A percentile compares a stretch with the other conserved stretches of the same genome.
These are phyloP conservation scores for Rostrohypoxylon terebratum DNA, from an alignment of 495 filamentous ascomycete genomes.

Conservation along the genomic window DNA sequence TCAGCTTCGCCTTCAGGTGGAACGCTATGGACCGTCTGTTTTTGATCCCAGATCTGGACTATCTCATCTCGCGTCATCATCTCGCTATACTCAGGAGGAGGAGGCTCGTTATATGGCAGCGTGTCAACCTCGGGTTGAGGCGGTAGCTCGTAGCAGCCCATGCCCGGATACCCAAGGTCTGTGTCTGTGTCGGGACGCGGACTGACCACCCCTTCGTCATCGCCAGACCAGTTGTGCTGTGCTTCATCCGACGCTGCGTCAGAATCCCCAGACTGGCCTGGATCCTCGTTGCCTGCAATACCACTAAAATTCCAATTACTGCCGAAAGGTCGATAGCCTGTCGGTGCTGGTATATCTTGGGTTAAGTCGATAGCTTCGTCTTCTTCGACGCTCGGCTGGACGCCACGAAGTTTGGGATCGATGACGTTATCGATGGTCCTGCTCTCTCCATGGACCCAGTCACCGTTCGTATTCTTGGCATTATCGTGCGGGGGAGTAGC, in stretches of 20 bases:
- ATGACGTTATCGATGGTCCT: conserved; percentile 20
- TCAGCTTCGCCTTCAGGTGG: conserved; percentile 48
- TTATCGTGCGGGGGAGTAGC: conserved; percentile 75
- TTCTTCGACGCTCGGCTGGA: conserved; percentile 46
- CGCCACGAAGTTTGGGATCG: conserved; percentile 22
- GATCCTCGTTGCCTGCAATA: conserved; percentile 10
- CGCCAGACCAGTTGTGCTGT: conserved; percentile 52
- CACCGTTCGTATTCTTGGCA: neutral
- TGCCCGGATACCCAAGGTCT: conserved; percentile 43
- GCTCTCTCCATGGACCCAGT: neutral
- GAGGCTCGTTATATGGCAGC: conserved; percentile 33
- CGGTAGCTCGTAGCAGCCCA: conserved; percentile 40
- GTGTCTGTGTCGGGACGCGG: conserved; percentile 39
- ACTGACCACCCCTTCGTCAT: conserved; percentile 48
- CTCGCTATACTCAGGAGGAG: conserved; percentile 29
- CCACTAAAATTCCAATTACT: conserved; percentile 56
- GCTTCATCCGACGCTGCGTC: conserved; percentile 53
- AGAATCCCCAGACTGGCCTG: conserved; percentile 42
- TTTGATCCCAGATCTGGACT: conserved; percentile 49
- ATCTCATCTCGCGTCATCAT: conserved; percentile 43
- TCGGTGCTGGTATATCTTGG: conserved; percentile 17
- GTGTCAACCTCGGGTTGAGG: conserved; percentile 25
- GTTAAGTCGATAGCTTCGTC: conserved; percentile 56
- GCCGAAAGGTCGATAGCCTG: conserved; percentile 34
- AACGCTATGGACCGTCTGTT: conserved; percentile 50